A percentile compares a stretch with the other conserved stretches of the same genome.
These are phyloP conservation scores for Gossypium thurberi DNA, from an alignment of 345 rosid species.

Conservation along the genomic window DNA sequence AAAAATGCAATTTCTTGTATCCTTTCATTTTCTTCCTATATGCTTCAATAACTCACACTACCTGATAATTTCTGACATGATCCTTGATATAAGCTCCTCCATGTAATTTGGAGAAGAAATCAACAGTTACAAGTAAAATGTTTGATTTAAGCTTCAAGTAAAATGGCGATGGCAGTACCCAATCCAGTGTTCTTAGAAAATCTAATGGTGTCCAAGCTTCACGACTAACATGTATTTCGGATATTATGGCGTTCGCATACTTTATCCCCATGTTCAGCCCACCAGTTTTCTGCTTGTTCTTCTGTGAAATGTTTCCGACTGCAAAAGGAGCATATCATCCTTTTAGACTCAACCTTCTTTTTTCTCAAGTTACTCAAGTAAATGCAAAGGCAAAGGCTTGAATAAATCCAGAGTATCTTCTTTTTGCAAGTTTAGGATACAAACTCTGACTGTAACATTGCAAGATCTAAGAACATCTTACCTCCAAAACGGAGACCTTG, in stretches of 20 bases:
- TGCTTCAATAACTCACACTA: not conserved
- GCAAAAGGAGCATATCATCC: conserved; percentile 16
- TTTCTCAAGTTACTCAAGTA: not conserved
- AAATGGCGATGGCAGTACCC: conserved; percentile 1
- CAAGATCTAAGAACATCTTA: not conserved
- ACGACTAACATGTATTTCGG: conserved; percentile 11
- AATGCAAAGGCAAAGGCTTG: not conserved
- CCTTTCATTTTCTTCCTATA: not conserved
- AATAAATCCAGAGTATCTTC: not conserved
- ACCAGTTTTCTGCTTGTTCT: conserved; percentile 86
- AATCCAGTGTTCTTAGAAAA: not conserved
- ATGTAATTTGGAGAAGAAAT: conserved; percentile 15
- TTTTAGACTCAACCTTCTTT: not conserved
- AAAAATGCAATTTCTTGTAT: conserved; percentile 5
- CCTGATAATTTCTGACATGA: conserved; percentile 1
- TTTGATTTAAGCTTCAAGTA: not conserved
- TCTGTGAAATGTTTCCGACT: conserved; percentile 72
- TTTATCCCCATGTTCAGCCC: conserved; percentile 65
- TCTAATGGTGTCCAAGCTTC: not conserved
- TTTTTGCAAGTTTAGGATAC: not conserved
- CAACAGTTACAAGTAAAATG: conserved; percentile 31
- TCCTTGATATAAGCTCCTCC: conserved; percentile 19
- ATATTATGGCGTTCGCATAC: conserved; percentile 57
- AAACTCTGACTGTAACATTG: not conserved
- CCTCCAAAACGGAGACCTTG: not conserved